These are phyloP conservation scores for Sporopachydermia quercuum DNA, from an alignment of 805 yeast species.

Conservation along the genomic window DNA sequence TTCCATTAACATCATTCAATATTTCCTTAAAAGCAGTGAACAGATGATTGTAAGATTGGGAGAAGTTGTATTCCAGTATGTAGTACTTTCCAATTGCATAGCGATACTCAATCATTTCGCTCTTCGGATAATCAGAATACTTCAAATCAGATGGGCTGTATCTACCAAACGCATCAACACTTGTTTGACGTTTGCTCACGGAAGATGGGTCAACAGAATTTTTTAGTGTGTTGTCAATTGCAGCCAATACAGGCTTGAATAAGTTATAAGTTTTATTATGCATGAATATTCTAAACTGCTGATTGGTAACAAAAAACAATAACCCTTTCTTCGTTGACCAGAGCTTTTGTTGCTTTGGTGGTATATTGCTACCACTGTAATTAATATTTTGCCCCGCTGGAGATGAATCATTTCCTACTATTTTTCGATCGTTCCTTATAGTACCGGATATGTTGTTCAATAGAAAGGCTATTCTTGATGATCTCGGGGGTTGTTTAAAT, in stretches of 20 bases:
- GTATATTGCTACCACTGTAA: neutral
- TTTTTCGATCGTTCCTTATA: neutral
- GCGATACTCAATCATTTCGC: conserved; percentile 40
- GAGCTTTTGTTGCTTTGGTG: neutral
- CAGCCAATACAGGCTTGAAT: neutral
- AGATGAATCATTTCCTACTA: neutral
- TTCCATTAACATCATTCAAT: neutral
- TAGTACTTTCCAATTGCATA: conserved; percentile 43
- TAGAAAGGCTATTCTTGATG: neutral
- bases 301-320: neutral
- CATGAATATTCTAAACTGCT: neutral
- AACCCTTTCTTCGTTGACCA: neutral
- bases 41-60: conserved; percentile 37
- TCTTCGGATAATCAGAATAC: conserved; percentile 24
- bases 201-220: neutral
- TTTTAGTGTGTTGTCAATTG: conserved; percentile 1
- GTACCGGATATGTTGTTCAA: neutral
- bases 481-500: neutral
- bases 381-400: neutral
- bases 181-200: neutral
- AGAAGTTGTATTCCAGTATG: conserved; percentile 34
- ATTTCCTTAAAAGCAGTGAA: neutral
- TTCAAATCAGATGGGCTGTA: conserved; percentile 24
- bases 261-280: neutral
- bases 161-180: conserved; percentile 15